A percentile compares a stretch with the other conserved stretches of the same genome.
These are phyloP conservation scores for Pleurotus cornucopiae DNA, from an alignment of 768 basidiomycete species.

Conservation along the genomic window DNA sequence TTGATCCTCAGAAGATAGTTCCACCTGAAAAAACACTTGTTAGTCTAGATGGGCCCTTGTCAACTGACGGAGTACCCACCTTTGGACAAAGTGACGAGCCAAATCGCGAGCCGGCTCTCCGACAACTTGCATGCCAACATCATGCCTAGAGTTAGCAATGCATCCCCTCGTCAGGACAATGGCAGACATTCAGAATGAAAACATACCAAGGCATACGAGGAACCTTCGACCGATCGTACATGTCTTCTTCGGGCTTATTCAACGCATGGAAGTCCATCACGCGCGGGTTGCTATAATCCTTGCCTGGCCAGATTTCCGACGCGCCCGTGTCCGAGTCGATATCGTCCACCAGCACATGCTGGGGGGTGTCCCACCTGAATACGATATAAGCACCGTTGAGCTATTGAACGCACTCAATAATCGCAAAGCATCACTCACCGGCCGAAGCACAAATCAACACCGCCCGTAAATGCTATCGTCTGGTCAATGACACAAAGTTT, in stretches of 20 bases:
- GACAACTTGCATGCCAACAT: conserved; percentile 92
- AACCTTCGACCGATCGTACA: conserved; percentile 87
- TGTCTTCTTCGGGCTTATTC: conserved; percentile 88
- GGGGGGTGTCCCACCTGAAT: conserved; percentile 72
- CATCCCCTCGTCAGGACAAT: background rate
- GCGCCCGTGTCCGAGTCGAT: conserved; percentile 54
- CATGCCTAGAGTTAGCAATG: conserved; percentile 55
- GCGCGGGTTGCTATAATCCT: conserved; percentile 93
- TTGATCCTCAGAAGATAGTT: conserved; percentile 92
- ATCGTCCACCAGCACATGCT: conserved; percentile 88
- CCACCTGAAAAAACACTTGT: conserved; percentile 55
- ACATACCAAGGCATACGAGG: conserved; percentile 95
- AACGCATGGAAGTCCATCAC: conserved; percentile 81
- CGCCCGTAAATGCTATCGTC: conserved; percentile 97
- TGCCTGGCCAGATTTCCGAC: conserved; percentile 91
- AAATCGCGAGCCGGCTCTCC: conserved; percentile 95
- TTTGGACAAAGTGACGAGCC: conserved; percentile 90
- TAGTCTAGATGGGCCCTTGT: background rate
- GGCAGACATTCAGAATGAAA: conserved; percentile 8
- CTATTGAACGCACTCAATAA: background rate
- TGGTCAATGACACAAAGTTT: conserved; percentile 97
- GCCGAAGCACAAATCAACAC: conserved; percentile 91
- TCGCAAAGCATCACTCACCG: conserved; percentile 37
- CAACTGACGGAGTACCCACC: conserved; percentile 38
- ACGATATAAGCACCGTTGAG: conserved; percentile 6